Percentiles rank a stretch among this genome's conserved stretches.
These are phyloP conservation scores for Zygnema circumcarinatum DNA, from an alignment of 139 green algal genomes.

Conservation along the genomic window DNA sequence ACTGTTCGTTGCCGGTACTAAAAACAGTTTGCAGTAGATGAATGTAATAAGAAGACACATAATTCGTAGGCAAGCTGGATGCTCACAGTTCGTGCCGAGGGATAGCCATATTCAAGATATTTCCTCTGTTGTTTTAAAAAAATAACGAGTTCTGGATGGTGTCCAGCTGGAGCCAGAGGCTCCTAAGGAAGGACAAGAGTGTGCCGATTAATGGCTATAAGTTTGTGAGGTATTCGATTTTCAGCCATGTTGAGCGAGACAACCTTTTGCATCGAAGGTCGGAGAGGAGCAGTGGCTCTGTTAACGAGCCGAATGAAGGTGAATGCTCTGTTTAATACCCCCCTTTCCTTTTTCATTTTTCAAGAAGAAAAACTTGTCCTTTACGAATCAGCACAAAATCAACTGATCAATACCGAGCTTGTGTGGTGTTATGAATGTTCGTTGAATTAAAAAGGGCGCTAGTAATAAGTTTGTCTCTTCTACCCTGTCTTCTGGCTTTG, in stretches of 20 bases:
- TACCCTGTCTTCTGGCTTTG: too few species aligned
- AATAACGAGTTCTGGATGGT: not conserved
- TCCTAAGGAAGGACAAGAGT: not conserved
- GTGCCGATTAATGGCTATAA: not conserved
- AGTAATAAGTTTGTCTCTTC: too few species aligned
- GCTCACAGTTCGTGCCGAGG: not conserved
- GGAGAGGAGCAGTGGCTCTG: not conserved
- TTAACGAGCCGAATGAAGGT: not conserved
- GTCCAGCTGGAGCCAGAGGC: not conserved
- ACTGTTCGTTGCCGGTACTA: not conserved
- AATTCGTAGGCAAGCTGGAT: too few species aligned
- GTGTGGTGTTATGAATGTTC: not conserved
- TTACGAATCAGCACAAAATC: too few species aligned
- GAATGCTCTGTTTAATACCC: not conserved
- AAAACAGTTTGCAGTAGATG: not conserved
- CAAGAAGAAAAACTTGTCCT: not conserved
- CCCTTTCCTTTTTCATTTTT: not conserved
- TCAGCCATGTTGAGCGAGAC: not conserved
- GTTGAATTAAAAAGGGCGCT: not conserved
- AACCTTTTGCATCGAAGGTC: not conserved
- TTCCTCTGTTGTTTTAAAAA: not conserved
- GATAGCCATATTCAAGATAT: not conserved
- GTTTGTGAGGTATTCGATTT: not conserved
- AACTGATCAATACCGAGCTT: too few species aligned
- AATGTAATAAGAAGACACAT: not conserved